Percentiles rank a stretch among this genome's conserved stretches.
Conservation (phyloP, 805 yeast species). For the Myxozyma melibiosi region DNA sequence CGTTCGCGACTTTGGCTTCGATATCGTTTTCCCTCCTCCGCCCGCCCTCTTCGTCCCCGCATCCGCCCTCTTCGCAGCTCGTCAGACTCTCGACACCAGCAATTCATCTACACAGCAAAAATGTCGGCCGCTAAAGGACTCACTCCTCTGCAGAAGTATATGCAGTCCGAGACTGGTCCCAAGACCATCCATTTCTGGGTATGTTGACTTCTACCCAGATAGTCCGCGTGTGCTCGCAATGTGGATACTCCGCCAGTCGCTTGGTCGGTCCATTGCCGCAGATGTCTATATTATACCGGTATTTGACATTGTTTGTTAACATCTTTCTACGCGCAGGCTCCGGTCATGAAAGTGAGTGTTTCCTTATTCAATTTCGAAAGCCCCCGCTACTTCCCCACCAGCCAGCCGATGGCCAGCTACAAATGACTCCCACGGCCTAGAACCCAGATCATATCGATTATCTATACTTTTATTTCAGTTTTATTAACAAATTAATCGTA, state of each 20-base stretch:
- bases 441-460: not conserved
- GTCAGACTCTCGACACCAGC: not conserved
- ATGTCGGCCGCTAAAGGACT: conserved; percentile 16
- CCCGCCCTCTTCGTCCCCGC: not conserved
- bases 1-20: not conserved
- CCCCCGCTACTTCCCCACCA: conserved; percentile 6
- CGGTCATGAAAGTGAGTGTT: conserved; percentile 53
- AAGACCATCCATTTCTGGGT: conserved; percentile 98
- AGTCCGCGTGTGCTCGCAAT: too few relatives aligned
- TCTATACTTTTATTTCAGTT: not conserved
- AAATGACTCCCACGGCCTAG: conserved; percentile 21
- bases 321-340: too few relatives aligned
- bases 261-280: too few relatives aligned
- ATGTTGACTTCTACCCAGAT: conserved; percentile 36
- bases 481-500: conserved; percentile 3
- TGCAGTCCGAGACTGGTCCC: conserved; percentile 92
- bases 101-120: not conserved
- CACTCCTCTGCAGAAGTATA: conserved; percentile 59
- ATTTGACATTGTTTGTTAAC: too few relatives aligned
- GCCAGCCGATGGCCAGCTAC: conserved; percentile 6
- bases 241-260: too few relatives aligned
- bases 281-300: too few relatives aligned
- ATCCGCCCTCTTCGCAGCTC: not conserved
- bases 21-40: not conserved
- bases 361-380: too few relatives aligned